A percentile compares a stretch with the other conserved stretches of the same genome.
Evolutionary conservation across 2,329 filamentous ascomycete species (phyloP).

Genomic region (Arthroderma sp.): DNA sequence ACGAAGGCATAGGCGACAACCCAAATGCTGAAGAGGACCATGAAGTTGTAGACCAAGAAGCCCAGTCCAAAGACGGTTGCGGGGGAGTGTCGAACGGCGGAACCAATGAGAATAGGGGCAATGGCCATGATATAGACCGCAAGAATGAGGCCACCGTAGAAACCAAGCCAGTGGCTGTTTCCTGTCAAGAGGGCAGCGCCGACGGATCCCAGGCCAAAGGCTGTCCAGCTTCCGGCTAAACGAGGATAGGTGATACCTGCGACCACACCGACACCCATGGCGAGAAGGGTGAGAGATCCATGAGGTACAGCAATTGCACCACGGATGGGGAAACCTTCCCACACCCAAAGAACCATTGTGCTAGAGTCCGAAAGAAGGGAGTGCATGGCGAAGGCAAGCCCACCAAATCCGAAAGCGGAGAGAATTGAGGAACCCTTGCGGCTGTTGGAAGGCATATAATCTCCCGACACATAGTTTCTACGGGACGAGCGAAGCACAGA

Average conservation of each 20-base stretch:
- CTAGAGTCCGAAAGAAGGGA: conserved; percentile 92
- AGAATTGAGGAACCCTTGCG: conserved; percentile 56
- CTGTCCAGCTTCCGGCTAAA: conserved; percentile 63
- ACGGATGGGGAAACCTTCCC: conserved; percentile 86
- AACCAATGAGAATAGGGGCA: conserved; percentile 60
- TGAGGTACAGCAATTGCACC: conserved; percentile 84
- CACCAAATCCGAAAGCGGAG: conserved; percentile 66
- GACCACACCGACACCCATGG: conserved; percentile 72
- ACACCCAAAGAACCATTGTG: conserved; percentile 98
- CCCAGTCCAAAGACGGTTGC: conserved; percentile 74
- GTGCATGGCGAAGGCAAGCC: conserved; percentile 78
- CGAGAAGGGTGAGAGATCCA: conserved; percentile 70
- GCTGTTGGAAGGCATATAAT: conserved; percentile 41
- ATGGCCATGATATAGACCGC: conserved; percentile 73
- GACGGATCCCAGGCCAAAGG: conserved; percentile 63
- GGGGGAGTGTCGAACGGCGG: conserved; percentile 64
- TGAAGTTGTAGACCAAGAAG: conserved; percentile 82
- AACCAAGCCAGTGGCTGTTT: conserved; percentile 75
- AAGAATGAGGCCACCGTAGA: conserved; percentile 65
- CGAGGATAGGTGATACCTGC: conserved; percentile 62
- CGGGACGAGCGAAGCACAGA: conserved; percentile 67
- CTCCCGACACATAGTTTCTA: conserved; percentile 42
- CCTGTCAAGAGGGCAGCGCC: conserved; percentile 69
- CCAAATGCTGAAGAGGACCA: conserved; percentile 98
- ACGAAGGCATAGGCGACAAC: conserved; percentile 97